A percentile compares a stretch with the other conserved stretches of the same genome.
phyloP scores from a whole-genome alignment of 1,139 yeast genomes.

The Kurtzmaniella quercitrusa region DNA sequence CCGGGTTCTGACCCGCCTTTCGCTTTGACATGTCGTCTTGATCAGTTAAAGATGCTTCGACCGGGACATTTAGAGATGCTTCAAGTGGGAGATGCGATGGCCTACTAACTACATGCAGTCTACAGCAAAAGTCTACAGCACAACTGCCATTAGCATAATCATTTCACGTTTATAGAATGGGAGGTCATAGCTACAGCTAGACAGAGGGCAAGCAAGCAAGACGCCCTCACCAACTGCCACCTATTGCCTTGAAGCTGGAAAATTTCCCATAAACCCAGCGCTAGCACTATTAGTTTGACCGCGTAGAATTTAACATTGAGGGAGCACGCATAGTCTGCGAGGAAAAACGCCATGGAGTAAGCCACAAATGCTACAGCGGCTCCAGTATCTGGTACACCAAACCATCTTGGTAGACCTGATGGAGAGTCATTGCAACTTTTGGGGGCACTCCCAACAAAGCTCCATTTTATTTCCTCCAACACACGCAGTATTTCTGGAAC shows the following conservation, averaged over 20 bases:
- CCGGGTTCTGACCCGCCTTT: background rate
- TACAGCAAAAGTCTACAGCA: background rate
- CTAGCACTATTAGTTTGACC: conserved; percentile 7
- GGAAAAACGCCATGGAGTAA: background rate
- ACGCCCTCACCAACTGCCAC: background rate
- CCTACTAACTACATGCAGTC: background rate
- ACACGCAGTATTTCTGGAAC: conserved; percentile 17
- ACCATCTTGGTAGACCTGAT: too few species aligned
- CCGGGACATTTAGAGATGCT: background rate
- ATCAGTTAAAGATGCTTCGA: background rate
- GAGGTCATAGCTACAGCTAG: background rate
- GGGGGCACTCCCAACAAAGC: conserved; percentile 7
- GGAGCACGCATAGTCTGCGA: background rate
- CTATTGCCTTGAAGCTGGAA: background rate
- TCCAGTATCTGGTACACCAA: too few species aligned
- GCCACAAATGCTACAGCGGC: background rate
- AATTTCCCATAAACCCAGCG: conserved; percentile 3
- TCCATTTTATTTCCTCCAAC: conserved; percentile 19
- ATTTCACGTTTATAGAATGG: background rate
- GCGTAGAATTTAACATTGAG: conserved; percentile 4
- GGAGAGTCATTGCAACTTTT: too few species aligned
- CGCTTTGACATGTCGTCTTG: background rate
- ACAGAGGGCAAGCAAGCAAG: background rate
- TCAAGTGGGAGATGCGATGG: background rate
- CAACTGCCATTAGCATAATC: background rate